Conservation (phyloP, 75 land plant species). For the Pinus albicaulis region DNA sequence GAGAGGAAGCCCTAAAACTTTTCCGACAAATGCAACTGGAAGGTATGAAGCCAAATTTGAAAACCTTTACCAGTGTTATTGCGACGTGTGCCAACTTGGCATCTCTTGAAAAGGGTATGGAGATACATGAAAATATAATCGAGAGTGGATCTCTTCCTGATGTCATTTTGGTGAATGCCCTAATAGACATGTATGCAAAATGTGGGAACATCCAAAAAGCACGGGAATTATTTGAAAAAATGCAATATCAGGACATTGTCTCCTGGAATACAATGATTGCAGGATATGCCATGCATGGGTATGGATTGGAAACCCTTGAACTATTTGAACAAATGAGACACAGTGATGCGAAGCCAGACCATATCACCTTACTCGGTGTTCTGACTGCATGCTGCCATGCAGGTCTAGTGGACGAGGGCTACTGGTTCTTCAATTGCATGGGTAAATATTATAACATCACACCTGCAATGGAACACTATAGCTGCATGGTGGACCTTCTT, state of each 20-base stretch:
- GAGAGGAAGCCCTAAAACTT: constrained; percentile 1
- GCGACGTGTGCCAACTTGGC: constrained; percentile 13
- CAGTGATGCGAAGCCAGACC: background rate
- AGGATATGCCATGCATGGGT: background rate
- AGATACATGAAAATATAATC: constrained; percentile 13
- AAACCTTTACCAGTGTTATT: constrained; percentile 13
- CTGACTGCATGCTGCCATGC: constrained; percentile 1
- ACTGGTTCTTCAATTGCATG: constrained; percentile 11
- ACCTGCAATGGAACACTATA: background rate
- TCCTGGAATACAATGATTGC: constrained; percentile 29
- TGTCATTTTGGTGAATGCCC: constrained; percentile 14
- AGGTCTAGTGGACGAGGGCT: background rate
- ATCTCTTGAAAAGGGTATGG: constrained; percentile 13
- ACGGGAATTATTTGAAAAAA: constrained; percentile 4
- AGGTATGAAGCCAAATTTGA: constrained; percentile 8
- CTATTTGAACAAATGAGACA: background rate
- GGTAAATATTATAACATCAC: background rate
- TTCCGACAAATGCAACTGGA: background rate
- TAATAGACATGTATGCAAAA: constrained; percentile 28
- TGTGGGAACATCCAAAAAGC: constrained; percentile 17
- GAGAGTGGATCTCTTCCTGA: background rate
- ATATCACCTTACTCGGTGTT: constrained; percentile 1
- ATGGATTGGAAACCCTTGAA: background rate
- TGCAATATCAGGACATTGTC: constrained; percentile 4
- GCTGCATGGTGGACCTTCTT: constrained; percentile 13